Evolutionary conservation across 148 eudicot genomes (phyloP), one percentile per base, ranked within the genome.

Genomic region (Pharnaceum exiguum): DNA sequence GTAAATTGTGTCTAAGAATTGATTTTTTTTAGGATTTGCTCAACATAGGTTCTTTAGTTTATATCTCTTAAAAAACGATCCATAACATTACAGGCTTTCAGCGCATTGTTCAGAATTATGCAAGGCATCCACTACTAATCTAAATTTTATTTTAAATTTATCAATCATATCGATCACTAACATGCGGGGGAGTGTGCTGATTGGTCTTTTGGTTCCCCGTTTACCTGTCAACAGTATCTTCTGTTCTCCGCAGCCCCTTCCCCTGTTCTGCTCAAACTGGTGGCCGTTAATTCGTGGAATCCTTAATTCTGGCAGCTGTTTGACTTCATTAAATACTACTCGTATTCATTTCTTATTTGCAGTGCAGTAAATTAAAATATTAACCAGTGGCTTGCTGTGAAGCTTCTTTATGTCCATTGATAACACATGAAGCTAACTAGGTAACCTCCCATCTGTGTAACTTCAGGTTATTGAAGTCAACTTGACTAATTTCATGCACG

Each of bases 181-280:
- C 47, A 50, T 37, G 58, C 40, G 47, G 23, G 6, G 23, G 1
- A 13, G 55, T 62, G 57, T 42, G 68, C 36, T 25, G 15, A 32
- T 55, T 55, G 61, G 63, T 62, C 74, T 62, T 63, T 48, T 55
- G 57, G 74, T 62, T 70, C 51, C 63, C 73, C 31, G 28, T 27
- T 54, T 37, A 29, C 17, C 31, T 29, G 52, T 69, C 73, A 69
- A 32, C 57, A 23, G 33, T 54, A 36, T 22, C 63, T 38, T 40
- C 9, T 46, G 61, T 46, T 60, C 38, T 60, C 18, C 47, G 23
- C 31, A 51, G 43, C 53, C 55, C 55, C 45, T 43, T 1, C 10
- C 37, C 25, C 37, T 32, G 40, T 35, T 12, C 11, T 44, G 29
- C 47, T 39, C 25, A 33, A 13, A 21, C 5, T 23, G 38, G 31